These are phyloP conservation scores for Heterobasidion annosum DNA, from an alignment of 1,284 basidiomycete genomes.

Conservation along the genomic window DNA sequence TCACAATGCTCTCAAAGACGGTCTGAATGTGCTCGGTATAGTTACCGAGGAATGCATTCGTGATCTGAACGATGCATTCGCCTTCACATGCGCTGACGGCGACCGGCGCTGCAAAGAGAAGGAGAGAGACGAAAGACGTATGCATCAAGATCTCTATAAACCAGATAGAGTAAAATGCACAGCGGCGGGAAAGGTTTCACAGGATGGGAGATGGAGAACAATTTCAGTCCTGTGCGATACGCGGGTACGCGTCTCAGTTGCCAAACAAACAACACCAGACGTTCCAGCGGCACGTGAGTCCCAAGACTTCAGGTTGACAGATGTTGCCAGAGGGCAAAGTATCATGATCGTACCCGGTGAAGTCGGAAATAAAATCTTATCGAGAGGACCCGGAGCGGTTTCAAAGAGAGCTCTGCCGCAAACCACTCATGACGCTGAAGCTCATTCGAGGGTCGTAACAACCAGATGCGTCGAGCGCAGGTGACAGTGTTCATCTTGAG, in stretches of 20 bases:
- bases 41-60: constrained; percentile 41
- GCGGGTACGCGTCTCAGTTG: background rate
- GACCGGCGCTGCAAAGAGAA: constrained; percentile 20
- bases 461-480: too few species aligned
- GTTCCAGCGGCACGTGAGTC: background rate
- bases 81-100: constrained; percentile 55
- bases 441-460: too few species aligned
- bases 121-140: constrained; percentile 9
- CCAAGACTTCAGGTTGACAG: too few species aligned
- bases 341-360: too few species aligned
- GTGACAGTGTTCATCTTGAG: too few species aligned
- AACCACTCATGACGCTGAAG: too few species aligned
- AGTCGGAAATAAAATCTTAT: too few species aligned
- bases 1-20: constrained; percentile 31
- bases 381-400: too few species aligned
- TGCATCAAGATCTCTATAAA: background rate
- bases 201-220: background rate
- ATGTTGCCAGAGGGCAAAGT: too few species aligned
- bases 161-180: background rate
- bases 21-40: constrained; percentile 32
- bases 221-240: background rate
- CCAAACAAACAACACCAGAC: background rate
- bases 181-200: background rate
- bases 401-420: too few species aligned
- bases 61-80: constrained; percentile 52